Conservation (phyloP, 2,329 filamentous ascomycete genomes). For the Chaetomiaceae sp. region DNA sequence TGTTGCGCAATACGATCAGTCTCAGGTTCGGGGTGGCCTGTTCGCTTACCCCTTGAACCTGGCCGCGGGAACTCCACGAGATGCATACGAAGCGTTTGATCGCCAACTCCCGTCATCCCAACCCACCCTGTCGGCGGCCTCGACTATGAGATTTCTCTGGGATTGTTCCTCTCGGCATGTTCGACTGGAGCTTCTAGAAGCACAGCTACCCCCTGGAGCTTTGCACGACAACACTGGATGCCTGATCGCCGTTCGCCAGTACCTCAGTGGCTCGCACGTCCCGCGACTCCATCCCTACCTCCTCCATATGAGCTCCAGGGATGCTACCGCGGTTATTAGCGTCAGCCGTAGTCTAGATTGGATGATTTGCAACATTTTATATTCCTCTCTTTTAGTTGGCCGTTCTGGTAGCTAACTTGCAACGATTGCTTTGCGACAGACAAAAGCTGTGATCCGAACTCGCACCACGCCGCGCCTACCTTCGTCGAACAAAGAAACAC, state of each 20-base stretch:
- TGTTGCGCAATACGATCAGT: not conserved
- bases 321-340: not conserved
- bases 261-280: slow-evolving; percentile 2
- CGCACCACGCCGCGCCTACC: not conserved
- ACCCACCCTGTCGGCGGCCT: not conserved
- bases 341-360: not conserved
- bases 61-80: not conserved
- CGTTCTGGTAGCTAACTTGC: slow-evolving; percentile 14
- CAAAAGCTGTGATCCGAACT: slow-evolving; percentile 3
- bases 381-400: slow-evolving; percentile 4
- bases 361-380: not conserved
- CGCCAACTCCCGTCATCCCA: slow-evolving; percentile 13
- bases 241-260: slow-evolving; percentile 16
- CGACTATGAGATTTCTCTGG: not conserved
- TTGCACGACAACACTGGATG: slow-evolving; percentile 11
- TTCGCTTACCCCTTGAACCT: not conserved
- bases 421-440: slow-evolving; percentile 13
- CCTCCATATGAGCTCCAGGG: not conserved
- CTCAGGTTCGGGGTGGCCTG: not conserved
- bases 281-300: not conserved
- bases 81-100: slow-evolving; percentile 27
- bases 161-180: not conserved
- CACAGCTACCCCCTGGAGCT: slow-evolving; percentile 1
- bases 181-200: slow-evolving; percentile 23
- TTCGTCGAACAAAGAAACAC: slow-evolving; percentile 17